Conservation (phyloP, 2,329 filamentous ascomycete species). For the Chaetomium globosum region DNA sequence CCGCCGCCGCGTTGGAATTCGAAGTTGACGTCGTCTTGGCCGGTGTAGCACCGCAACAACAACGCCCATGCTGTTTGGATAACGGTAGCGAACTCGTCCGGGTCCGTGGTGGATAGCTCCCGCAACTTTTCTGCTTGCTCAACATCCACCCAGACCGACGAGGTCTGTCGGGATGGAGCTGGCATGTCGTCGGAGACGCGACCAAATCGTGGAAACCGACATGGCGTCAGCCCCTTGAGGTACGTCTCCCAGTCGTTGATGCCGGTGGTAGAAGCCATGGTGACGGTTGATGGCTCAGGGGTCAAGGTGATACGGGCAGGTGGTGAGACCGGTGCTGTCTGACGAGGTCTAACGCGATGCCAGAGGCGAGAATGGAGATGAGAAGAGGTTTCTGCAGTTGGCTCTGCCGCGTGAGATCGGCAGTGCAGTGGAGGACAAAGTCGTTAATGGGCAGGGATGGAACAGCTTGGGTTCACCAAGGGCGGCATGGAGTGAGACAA, state of each 20-base stretch:
- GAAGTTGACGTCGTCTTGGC: conserved; percentile 33
- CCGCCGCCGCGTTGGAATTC: conserved; percentile 24
- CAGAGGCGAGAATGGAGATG: not conserved
- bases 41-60: conserved; percentile 35
- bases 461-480: conserved; percentile 2
- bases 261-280: not conserved
- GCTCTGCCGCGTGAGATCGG: not conserved
- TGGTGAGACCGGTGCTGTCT: not conserved
- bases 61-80: conserved; percentile 33
- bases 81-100: conserved; percentile 26
- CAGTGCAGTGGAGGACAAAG: not conserved
- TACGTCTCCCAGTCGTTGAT: conserved; percentile 18
- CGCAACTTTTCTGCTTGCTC: conserved; percentile 23
- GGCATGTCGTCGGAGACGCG: conserved; percentile 13
- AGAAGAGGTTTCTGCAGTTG: not conserved
- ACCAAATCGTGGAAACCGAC: conserved; percentile 27
- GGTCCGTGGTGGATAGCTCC: conserved; percentile 24
- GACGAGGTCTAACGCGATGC: not conserved
- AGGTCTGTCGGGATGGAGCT: conserved; percentile 12
- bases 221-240: conserved; percentile 15
- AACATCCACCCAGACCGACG: conserved; percentile 27
- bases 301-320: not conserved
- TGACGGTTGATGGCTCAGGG: not conserved
- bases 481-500: not conserved
- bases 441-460: not conserved